phyloP scores from a whole-genome alignment of 106 monocot species.

The Acorus calamus region DNA sequence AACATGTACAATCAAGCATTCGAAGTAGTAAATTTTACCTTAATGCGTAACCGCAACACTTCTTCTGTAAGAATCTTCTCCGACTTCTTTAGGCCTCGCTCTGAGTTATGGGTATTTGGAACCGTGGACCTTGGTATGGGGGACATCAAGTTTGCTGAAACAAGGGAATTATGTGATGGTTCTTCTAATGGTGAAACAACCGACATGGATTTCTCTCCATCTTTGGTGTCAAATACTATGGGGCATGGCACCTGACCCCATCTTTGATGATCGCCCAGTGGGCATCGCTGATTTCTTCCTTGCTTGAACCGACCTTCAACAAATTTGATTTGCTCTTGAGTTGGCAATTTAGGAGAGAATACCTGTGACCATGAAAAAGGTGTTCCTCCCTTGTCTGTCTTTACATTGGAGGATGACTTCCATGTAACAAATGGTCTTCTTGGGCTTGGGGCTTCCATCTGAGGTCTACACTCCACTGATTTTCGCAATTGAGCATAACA shows the following conservation, averaged over 20 bases:
- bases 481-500: conserved; percentile 44
- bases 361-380: conserved; percentile 14
- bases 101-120: conserved; percentile 12
- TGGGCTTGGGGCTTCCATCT: conserved; percentile 15
- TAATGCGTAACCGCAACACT: conserved; percentile 11
- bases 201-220: conserved; percentile 4
- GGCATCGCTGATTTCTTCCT: conserved; percentile 2
- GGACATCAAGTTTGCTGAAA: conserved; percentile 1
- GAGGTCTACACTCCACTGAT: conserved; percentile 3
- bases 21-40: conserved; percentile 18
- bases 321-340: conserved; percentile 11
- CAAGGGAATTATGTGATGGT: neutral
- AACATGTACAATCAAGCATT: neutral
- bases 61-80: conserved; percentile 35
- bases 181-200: conserved; percentile 10
- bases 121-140: neutral
- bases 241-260: conserved; percentile 87
- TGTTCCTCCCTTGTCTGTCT: conserved; percentile 20
- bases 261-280: conserved; percentile 18
- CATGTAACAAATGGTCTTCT: conserved; percentile 9
- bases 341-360: conserved; percentile 30
- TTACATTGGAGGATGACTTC: conserved; percentile 20
- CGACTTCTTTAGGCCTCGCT: conserved; percentile 19
- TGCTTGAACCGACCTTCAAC: conserved; percentile 11
- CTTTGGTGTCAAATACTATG: conserved; percentile 18